Evolutionary conservation across 495 filamentous ascomycete species (phyloP), one percentile per base, ranked within the genome.

Genomic region (Daldinia childiae): DNA sequence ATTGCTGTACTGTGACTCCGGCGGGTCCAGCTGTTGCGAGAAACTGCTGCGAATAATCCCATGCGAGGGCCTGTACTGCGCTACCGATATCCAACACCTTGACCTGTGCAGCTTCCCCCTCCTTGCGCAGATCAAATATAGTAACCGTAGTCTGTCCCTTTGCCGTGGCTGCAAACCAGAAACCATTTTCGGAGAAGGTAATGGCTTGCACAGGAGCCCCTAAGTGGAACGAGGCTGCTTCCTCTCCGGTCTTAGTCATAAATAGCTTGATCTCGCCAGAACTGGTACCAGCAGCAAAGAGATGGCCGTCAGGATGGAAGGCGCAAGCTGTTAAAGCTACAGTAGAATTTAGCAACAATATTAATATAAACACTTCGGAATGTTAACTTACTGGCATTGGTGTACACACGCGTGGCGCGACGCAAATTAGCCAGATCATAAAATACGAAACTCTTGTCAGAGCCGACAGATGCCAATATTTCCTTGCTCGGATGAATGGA

Each of bases 21-120:
- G 90, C 88, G 1, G 91, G 87, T 0, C 96, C 96, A 15, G 87
- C 92, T 19, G 91, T 90, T 17, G 94, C 90, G 17, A 98, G 85
- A 80, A 91, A 99, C 78, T 98, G 95, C 24, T 94, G 95, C 19
- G 92, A 95, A 82, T 97, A 97, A 74, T 99, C 95, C 93, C 93
- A 99, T 55, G 85, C 82, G 63, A 97, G 84, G 27, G 85, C 86
- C 51, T 89, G 84, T 56, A 97, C 87, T 50, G 87, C 85, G 68
- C 87, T 90, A 39, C 93, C 95, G 61, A 92, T 91, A 48, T 98
- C 93, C 19, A 98, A 83, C 29, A 90, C 87, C 84, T 96, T 95
- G 69, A 88, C 87, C 71, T 87, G 83, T 51, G 89, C 88, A 34
- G 90, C 88, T 70, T 90, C 92, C 34, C 95, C 88, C 62, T 89